Evolutionary conservation across 2,329 filamentous ascomycete species (phyloP).

Genomic region (Botryosphaeria dothidea): DNA sequence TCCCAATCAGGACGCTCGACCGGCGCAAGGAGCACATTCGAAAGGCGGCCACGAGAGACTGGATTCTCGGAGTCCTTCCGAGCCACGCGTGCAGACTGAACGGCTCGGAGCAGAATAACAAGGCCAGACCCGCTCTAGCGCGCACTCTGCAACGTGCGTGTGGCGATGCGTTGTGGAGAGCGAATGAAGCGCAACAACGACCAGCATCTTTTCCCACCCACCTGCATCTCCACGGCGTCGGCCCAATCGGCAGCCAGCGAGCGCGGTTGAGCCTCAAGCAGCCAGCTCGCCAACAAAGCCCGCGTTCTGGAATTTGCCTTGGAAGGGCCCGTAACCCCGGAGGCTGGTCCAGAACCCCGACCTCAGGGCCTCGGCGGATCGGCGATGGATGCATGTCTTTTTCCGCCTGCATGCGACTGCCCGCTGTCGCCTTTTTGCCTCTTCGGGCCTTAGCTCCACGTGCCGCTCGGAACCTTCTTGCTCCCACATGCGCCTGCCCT

Average conservation of each 20-base stretch:
- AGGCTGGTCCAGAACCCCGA: conserved; percentile 2
- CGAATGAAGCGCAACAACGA: not conserved
- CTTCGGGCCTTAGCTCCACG: not conserved
- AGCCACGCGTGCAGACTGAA: not conserved
- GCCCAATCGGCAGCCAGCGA: not conserved
- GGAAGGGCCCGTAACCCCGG: not conserved
- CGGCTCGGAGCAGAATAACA: not conserved
- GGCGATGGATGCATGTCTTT: not conserved
- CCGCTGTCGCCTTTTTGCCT: not conserved
- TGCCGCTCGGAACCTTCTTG: not conserved
- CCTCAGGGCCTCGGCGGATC: not conserved
- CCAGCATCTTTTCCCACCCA: not conserved
- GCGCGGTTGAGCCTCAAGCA: conserved; percentile 13
- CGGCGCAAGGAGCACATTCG: not conserved
- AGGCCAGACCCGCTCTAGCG: not conserved
- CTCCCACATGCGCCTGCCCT: not conserved
- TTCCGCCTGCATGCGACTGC: not conserved
- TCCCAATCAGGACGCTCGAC: not conserved
- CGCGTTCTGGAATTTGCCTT: conserved; percentile 2
- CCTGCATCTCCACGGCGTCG: not conserved
- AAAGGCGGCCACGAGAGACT: not conserved
- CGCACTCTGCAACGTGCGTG: not conserved
- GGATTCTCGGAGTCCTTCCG: not conserved
- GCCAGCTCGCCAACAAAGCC: not conserved
- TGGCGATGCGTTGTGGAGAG: conserved; percentile 1